A percentile compares a stretch with the other conserved stretches of the same genome.
Conservation (phyloP, 345 rosid species). For the Eutrema yunnanense region DNA sequence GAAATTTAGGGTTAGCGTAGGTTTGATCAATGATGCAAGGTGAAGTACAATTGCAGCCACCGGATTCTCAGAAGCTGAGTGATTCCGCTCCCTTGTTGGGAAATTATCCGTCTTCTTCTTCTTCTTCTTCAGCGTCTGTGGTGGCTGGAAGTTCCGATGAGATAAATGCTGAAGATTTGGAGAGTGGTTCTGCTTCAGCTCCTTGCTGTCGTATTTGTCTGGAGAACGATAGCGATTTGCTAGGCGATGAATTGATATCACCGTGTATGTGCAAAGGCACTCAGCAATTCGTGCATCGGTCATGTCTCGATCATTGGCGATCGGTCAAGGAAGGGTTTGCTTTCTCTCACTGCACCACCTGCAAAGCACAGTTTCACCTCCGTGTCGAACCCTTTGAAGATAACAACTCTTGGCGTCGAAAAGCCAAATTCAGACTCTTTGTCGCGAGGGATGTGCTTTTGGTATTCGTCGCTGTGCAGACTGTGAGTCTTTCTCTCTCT, state of each 20-base stretch:
- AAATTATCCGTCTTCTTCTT: conserved; percentile 30
- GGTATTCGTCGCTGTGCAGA: conserved; percentile 84
- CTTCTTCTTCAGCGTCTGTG: conserved; percentile 3
- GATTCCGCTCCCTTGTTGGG: conserved; percentile 76
- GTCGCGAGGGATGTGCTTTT: conserved; percentile 90
- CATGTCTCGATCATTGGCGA: conserved; percentile 91
- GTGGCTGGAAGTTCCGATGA: conserved; percentile 38
- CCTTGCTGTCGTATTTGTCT: conserved; percentile 92
- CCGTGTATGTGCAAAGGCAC: conserved; percentile 99
- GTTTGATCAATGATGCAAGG: conserved; percentile 42
- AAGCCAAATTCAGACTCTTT: conserved; percentile 82
- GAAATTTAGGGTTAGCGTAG: conserved; percentile 9
- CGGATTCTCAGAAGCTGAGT: conserved; percentile 33
- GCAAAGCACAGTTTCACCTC: conserved; percentile 86
- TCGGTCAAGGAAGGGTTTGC: conserved; percentile 95
- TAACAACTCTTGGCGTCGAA: conserved; percentile 72
- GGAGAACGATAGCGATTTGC: conserved; percentile 67
- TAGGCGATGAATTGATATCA: conserved; percentile 88
- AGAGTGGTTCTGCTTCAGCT: conserved; percentile 48
- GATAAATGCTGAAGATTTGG: conserved; percentile 59
- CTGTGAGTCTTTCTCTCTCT: conserved; percentile 42
- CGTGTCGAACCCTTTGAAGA: conserved; percentile 67
- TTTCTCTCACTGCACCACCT: conserved; percentile 89
- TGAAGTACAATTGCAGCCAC: conserved; percentile 64
- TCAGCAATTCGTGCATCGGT: conserved; percentile 82